These are phyloP conservation scores for Candida tibetensis DNA, from an alignment of 805 yeast genomes.

Conservation along the genomic window DNA sequence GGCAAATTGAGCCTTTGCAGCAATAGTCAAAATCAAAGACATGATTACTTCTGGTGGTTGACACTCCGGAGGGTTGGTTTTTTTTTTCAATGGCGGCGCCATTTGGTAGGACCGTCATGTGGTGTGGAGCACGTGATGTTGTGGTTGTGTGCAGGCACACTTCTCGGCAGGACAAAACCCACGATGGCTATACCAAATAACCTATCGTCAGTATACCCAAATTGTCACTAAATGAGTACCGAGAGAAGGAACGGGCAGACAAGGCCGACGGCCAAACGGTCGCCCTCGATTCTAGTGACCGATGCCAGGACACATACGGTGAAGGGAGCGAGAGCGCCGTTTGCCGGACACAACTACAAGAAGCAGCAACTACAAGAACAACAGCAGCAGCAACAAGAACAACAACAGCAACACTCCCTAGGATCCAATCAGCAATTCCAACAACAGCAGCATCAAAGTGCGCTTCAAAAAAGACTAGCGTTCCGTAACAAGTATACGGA, in stretches of 20 bases:
- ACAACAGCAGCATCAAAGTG: slow-evolving; percentile 19
- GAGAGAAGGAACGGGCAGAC: background rate
- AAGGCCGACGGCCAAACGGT: slow-evolving; percentile 72
- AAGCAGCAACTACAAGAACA: slow-evolving; percentile 34
- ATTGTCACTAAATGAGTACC: no score
- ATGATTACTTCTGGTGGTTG: no score
- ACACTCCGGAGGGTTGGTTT: no score
- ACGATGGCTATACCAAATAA: no score
- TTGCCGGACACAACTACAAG: slow-evolving; percentile 61
- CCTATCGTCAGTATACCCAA: no score
- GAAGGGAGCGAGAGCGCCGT: slow-evolving; percentile 66
- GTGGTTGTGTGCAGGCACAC: no score
- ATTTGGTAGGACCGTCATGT: no score
- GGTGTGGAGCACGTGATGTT: no score
- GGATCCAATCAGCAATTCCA: slow-evolving; percentile 18
- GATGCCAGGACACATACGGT: slow-evolving; percentile 65
- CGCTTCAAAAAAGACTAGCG: slow-evolving; percentile 28
- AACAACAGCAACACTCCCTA: slow-evolving; percentile 25
- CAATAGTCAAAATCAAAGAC: slow-evolving; percentile 59
- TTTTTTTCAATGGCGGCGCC: no score
- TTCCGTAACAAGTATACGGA: slow-evolving; percentile 58
- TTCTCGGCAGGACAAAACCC: no score
- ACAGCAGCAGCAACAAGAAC: slow-evolving; percentile 18
- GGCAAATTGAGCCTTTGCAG: slow-evolving; percentile 81
- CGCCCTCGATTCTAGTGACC: slow-evolving; percentile 92